A percentile compares a stretch with the other conserved stretches of the same genome.
Evolutionary conservation across 192 early-diverging fungal species (phyloP).

Genomic region (Backusella circina): DNA sequence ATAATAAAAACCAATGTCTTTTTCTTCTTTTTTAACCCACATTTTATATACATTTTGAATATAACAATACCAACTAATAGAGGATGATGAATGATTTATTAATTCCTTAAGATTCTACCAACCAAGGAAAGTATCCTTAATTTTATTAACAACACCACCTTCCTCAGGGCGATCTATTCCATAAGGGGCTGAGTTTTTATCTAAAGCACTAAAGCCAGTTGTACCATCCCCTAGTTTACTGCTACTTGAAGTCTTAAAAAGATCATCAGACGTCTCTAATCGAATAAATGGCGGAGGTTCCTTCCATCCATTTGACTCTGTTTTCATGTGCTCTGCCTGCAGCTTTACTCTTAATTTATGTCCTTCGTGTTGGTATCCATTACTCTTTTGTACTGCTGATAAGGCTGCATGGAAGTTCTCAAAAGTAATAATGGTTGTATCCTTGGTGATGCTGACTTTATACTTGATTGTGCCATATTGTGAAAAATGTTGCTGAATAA

Average conservation of each 20-base stretch:
- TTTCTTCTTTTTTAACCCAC: too few species aligned
- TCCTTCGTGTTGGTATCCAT: neutral
- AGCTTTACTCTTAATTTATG: neutral
- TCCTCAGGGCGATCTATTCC: constrained; percentile 9
- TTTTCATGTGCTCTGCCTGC: neutral
- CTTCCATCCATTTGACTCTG: neutral
- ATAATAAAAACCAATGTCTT: too few species aligned
- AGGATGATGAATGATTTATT: neutral
- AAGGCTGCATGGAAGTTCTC: neutral
- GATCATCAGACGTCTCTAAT: neutral
- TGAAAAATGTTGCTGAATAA: neutral
- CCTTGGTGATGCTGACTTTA: neutral
- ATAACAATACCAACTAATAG: too few species aligned
- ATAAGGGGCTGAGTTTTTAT: constrained; percentile 22
- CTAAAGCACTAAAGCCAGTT: neutral
- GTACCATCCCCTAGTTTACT: neutral
- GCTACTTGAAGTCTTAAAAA: neutral
- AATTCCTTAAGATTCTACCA: neutral
- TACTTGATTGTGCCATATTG: neutral
- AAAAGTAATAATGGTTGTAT: neutral
- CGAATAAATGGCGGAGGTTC: neutral
- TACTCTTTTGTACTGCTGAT: neutral
- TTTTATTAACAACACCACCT: neutral
- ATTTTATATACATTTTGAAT: too few species aligned
- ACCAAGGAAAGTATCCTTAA: constrained; percentile 2